Evolutionary conservation across 768 basidiomycete species (phyloP).

Genomic region (Hygrocybe coccinea): DNA sequence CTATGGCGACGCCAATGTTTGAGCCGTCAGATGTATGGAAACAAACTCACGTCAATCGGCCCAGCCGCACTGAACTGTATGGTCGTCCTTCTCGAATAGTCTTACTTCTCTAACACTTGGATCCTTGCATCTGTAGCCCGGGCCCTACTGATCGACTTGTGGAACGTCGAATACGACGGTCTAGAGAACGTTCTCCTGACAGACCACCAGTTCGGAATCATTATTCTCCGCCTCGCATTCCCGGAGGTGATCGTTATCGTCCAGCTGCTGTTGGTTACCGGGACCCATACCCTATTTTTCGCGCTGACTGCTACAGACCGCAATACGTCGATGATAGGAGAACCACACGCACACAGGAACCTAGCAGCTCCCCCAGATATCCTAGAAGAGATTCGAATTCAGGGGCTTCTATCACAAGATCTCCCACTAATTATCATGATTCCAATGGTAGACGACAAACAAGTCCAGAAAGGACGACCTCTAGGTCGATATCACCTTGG

Average conservation of each 20-base stretch:
- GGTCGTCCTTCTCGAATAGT: slow-evolving; percentile 20
- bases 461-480: slow-evolving; percentile 30
- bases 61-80: slow-evolving; percentile 39
- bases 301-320: slow-evolving; percentile 50
- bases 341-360: slow-evolving; percentile 15
- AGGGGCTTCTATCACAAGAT: neutral
- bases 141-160: slow-evolving; percentile 30
- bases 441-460: too few species aligned
- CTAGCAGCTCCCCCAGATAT: slow-evolving; percentile 14
- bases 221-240: slow-evolving; percentile 25
- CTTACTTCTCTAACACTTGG: slow-evolving; percentile 12
- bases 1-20: slow-evolving; percentile 45
- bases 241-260: slow-evolving; percentile 48
- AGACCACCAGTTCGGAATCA: slow-evolving; percentile 25
- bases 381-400: slow-evolving; percentile 13
- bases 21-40: slow-evolving; percentile 75
- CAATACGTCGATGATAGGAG: slow-evolving; percentile 28
- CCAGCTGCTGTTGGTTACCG: slow-evolving; percentile 41
- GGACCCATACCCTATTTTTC: slow-evolving; percentile 28
- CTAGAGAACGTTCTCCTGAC: slow-evolving; percentile 36
- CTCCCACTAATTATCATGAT: neutral
- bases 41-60: slow-evolving; percentile 47
- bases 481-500: slow-evolving; percentile 28
- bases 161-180: slow-evolving; percentile 31
- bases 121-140: slow-evolving; percentile 22